Conservation (phyloP, 352 stramenopile genomes). For the Globisporangium irregulare region DNA sequence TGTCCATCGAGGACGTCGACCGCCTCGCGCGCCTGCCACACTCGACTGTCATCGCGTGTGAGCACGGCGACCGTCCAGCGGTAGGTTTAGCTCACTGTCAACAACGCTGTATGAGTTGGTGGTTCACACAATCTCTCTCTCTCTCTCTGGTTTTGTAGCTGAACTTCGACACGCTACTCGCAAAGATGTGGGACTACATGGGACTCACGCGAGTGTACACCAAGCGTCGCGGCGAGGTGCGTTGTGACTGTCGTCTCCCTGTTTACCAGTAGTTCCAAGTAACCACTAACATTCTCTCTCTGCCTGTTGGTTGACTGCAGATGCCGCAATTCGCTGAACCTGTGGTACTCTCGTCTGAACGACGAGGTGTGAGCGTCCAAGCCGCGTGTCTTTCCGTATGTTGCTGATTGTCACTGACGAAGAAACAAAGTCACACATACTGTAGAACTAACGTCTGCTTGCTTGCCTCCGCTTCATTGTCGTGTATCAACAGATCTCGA, state of each 20-base stretch:
- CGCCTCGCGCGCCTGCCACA: slow-evolving; percentile 94
- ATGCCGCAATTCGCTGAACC: slow-evolving; percentile 72
- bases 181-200: slow-evolving; percentile 91
- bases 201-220: slow-evolving; percentile 88
- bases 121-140: too few species aligned
- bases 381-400: slow-evolving; percentile 82
- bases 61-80: slow-evolving; percentile 66
- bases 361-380: slow-evolving; percentile 77
- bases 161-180: slow-evolving; percentile 94
- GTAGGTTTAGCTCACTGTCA: slow-evolving; percentile 29
- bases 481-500: slow-evolving; percentile 70
- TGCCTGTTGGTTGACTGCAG: slow-evolving; percentile 23
- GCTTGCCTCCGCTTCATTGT: not conserved
- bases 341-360: slow-evolving; percentile 81
- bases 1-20: slow-evolving; percentile 99
- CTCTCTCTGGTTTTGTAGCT: slow-evolving; percentile 50
- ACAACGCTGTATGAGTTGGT: not conserved
- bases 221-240: slow-evolving; percentile 81
- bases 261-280: not conserved
- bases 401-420: slow-evolving; percentile 1
- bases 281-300: not conserved
- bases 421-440: not conserved
- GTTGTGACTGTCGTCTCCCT: not conserved
- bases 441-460: not conserved
- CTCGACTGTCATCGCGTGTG: slow-evolving; percentile 95